phyloP scores from a whole-genome alignment of 139 green algal genomes.

The Yamagishiella unicocca region DNA sequence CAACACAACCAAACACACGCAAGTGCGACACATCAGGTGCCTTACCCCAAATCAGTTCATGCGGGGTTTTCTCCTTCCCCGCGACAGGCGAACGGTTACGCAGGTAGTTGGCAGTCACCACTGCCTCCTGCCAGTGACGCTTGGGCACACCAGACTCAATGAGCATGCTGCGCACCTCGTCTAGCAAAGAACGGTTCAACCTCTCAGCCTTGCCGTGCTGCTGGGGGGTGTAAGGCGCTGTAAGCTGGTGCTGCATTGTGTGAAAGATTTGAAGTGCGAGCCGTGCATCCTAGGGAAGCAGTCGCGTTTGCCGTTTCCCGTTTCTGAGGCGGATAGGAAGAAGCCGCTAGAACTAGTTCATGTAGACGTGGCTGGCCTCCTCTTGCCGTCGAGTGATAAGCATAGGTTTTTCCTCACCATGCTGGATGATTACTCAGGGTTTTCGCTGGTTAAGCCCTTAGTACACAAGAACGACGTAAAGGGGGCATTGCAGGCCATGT shows the following conservation, averaged over 20 bases:
- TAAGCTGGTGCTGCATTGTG: not conserved
- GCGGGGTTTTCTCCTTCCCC: not conserved
- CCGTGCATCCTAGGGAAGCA: not conserved
- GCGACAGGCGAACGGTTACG: conserved; percentile 5
- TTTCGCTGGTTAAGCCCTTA: not conserved
- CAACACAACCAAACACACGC: not conserved
- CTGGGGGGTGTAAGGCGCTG: not conserved
- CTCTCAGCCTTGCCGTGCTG: conserved; percentile 55
- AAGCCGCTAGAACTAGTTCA: not conserved
- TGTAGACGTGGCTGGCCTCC: not conserved
- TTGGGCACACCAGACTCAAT: not conserved
- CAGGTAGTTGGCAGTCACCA: not conserved
- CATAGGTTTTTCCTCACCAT: not conserved
- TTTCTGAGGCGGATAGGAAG: not conserved
- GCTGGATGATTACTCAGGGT: not conserved
- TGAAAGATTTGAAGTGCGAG: not conserved
- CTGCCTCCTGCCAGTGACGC: not conserved
- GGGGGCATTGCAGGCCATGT: not conserved
- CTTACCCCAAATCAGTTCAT: not conserved
- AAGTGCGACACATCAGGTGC: not conserved
- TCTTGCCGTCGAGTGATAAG: not conserved
- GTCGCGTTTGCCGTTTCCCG: not conserved
- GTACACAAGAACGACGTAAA: not conserved
- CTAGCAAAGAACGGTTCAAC: conserved; percentile 50
- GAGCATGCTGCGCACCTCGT: conserved; percentile 30